Evolutionary conservation across 2,329 filamentous ascomycete genomes (phyloP).

Genomic region (Xylaria sp.): DNA sequence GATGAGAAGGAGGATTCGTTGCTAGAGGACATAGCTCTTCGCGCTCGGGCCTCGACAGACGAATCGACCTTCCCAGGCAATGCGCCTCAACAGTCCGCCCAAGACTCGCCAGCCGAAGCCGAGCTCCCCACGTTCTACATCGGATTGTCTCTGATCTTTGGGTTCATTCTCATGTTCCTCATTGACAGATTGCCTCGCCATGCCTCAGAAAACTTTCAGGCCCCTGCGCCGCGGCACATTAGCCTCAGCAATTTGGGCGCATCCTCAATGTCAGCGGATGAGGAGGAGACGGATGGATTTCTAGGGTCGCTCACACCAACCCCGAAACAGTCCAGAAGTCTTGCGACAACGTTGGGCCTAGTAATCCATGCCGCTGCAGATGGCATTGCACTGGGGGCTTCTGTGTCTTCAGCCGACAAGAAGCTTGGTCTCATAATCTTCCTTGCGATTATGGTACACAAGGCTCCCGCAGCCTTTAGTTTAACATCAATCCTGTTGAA

Average conservation of each 20-base stretch:
- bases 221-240: constrained; percentile 72
- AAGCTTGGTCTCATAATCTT: constrained; percentile 89
- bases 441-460: constrained; percentile 94
- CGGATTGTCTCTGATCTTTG: constrained; percentile 77
- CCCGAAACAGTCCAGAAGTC: constrained; percentile 54
- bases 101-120: constrained; percentile 34
- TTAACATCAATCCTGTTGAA: constrained; percentile 85
- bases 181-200: constrained; percentile 81
- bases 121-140: constrained; percentile 68
- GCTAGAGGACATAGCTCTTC: constrained; percentile 6
- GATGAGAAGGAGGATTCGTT: background rate
- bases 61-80: constrained; percentile 18
- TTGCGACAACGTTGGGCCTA: constrained; percentile 87
- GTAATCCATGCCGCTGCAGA: constrained; percentile 94
- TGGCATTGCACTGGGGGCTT: constrained; percentile 91
- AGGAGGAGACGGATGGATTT: constrained; percentile 55
- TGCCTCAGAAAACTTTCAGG: constrained; percentile 58
- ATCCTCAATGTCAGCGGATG: constrained; percentile 42
- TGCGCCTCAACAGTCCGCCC: constrained; percentile 10
- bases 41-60: constrained; percentile 21
- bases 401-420: constrained; percentile 66
- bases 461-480: constrained; percentile 92
- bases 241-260: constrained; percentile 75
- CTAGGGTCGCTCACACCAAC: constrained; percentile 53
- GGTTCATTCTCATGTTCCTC: constrained; percentile 95